Evolutionary conservation across 192 early-diverging fungal genomes (phyloP), one percentile per base, ranked within the genome.

Genomic region (Entophlyctis luteolus): DNA sequence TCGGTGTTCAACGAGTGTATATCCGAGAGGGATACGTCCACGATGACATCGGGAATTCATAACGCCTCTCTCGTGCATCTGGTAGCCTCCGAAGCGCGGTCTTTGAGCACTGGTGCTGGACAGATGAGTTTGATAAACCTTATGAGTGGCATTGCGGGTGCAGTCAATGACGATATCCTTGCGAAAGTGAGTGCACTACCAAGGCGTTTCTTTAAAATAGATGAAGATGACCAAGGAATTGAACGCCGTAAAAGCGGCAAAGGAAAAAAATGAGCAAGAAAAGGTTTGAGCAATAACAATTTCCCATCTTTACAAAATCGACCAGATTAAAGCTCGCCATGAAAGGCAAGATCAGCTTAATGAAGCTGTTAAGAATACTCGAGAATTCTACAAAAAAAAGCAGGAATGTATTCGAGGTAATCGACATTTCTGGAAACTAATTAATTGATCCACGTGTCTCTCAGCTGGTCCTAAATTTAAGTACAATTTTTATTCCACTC

Each of bases 381-480:
- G 29, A 6, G 36, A 49, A 18, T 63, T 29, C 32, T 63, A 49
- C 32, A 48, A 49, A 28, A 48, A 25, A 48, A 63, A 63, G 27
- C 60, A 63, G 31, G 60, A 63, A 34, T 63, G 60, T 25, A 63
- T 49, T 45, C 46, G 35, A 8, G 60, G 60, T 49, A 63, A 49
- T 14, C 47, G 29, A 25, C 22, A 6, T 18, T 34, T n/a, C n/a
- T n/a, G n/a, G n/a, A 57, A 3, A 27, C 25, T 53, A 36, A 29
- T 25, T 23, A 37, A 1, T 18, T 23, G 10, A 36, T 57, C 14
- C 37, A 14, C 25, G 0, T 8, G 16, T 49, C 22, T 27, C 14
- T 14, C 10, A 63, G 60, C 60, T 3, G 60, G 60, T 29, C 60
- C 60, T n/a, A 47, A 63, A 34, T 49, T 63, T 49, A 31, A 50